Evolutionary conservation across 2,329 filamentous ascomycete genomes (phyloP).

Genomic region (Fragosphaeria purpurea): DNA sequence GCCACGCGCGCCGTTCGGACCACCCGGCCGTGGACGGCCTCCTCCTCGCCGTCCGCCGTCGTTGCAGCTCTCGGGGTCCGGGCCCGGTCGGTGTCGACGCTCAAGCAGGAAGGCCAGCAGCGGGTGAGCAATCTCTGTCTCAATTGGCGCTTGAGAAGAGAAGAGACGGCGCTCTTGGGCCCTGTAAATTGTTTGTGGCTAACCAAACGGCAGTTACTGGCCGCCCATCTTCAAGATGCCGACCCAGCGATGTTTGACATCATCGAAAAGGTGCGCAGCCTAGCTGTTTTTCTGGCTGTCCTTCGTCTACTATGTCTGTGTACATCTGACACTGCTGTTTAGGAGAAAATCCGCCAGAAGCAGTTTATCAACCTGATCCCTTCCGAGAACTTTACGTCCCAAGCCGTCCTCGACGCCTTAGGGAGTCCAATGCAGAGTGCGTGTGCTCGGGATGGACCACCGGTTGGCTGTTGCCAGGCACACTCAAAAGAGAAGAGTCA

Average conservation of each 20-base stretch:
- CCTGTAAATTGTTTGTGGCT: not conserved
- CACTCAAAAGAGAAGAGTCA: not conserved
- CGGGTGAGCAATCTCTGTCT: slow-evolving; percentile 30
- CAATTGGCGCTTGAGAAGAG: too few relatives aligned
- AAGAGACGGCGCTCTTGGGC: too few relatives aligned
- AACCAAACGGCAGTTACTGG: slow-evolving; percentile 54
- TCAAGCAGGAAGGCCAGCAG: slow-evolving; percentile 47
- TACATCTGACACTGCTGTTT: not conserved
- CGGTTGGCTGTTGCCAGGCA: not conserved
- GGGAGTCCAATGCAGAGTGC: slow-evolving; percentile 92
- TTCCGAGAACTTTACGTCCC: slow-evolving; percentile 91
- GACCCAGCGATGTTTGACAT: slow-evolving; percentile 84
- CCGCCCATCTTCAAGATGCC: slow-evolving; percentile 67
- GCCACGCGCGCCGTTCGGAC: slow-evolving; percentile 36
- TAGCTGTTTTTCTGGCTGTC: not conserved
- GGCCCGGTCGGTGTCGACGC: slow-evolving; percentile 35
- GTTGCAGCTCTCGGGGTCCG: slow-evolving; percentile 15
- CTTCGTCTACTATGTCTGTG: too few relatives aligned
- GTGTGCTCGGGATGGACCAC: slow-evolving; percentile 17
- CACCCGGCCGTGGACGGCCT: slow-evolving; percentile 25
- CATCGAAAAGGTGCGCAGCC: slow-evolving; percentile 64
- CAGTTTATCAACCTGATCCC: slow-evolving; percentile 97
- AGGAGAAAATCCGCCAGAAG: slow-evolving; percentile 95
- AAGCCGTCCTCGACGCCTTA: slow-evolving; percentile 81
- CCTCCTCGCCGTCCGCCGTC: not conserved